Conservation (phyloP, 2,329 filamentous ascomycete genomes). For the Aspergillus hiratsukae region DNA sequence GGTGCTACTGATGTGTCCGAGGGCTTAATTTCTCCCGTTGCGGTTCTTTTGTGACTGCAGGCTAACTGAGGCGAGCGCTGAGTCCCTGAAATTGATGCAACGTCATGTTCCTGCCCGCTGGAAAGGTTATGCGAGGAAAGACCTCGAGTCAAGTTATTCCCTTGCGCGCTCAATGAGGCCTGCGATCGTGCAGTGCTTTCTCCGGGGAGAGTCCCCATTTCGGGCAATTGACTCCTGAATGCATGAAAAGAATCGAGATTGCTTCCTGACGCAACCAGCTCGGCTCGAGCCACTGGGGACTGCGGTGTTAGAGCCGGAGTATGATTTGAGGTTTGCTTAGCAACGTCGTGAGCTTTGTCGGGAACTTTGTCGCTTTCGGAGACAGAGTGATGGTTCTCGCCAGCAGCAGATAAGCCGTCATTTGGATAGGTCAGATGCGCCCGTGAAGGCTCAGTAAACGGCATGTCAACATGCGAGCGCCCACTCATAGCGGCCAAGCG, state of each 20-base stretch:
- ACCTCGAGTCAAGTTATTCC: not conserved
- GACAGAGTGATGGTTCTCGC: not conserved
- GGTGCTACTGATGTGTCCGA: slow-evolving; percentile 12
- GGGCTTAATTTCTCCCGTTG: slow-evolving; percentile 68
- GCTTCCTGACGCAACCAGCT: not conserved
- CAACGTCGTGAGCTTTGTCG: not conserved
- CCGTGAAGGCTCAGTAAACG: slow-evolving; percentile 15
- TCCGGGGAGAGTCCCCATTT: not conserved
- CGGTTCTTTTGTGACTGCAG: slow-evolving; percentile 65
- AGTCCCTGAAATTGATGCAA: slow-evolving; percentile 8
- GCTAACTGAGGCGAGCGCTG: slow-evolving; percentile 13
- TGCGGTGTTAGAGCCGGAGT: not conserved
- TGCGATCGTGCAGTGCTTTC: not conserved
- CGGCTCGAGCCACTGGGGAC: not conserved
- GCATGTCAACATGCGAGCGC: slow-evolving; percentile 13
- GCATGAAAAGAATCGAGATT: not conserved
- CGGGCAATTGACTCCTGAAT: not conserved
- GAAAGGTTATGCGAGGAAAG: not conserved
- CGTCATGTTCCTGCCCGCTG: slow-evolving; percentile 10
- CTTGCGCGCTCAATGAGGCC: not conserved
- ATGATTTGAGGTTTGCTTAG: slow-evolving; percentile 15
- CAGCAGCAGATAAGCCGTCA: slow-evolving; percentile 4
- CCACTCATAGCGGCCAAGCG: slow-evolving; percentile 7
- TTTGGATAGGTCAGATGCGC: slow-evolving; percentile 17
- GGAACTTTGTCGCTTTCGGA: slow-evolving; percentile 5